A percentile compares a stretch with the other conserved stretches of the same genome.
phyloP scores from a whole-genome alignment of 352 stramenopile genomes.

The Globisporangium cederbergense region DNA sequence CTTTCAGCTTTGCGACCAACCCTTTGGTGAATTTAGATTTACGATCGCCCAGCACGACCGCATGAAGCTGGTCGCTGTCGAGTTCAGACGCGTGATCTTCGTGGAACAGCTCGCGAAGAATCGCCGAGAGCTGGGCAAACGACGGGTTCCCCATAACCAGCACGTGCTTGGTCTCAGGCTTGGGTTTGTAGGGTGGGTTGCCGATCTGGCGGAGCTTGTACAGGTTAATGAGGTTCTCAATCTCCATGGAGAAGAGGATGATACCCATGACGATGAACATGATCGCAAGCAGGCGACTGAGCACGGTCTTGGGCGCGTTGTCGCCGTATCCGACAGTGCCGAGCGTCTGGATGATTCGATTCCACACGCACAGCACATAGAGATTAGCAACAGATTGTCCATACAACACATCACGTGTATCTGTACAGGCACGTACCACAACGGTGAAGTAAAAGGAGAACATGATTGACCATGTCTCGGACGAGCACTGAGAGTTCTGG shows the following conservation, averaged over 20 bases:
- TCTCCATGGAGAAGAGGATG: conserved; percentile 87
- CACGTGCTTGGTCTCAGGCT: conserved; percentile 64
- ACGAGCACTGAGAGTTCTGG: conserved; percentile 38
- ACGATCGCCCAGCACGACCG: conserved; percentile 65
- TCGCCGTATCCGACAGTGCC: conserved; percentile 87
- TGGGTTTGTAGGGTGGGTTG: conserved; percentile 72
- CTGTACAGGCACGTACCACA: conserved; percentile 41
- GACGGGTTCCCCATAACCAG: conserved; percentile 84
- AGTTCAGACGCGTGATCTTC: conserved; percentile 61
- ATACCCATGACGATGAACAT: conserved; percentile 89
- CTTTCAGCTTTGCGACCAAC: conserved; percentile 68
- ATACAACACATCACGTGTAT: neutral
- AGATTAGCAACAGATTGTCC: neutral
- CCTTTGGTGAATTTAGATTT: conserved; percentile 72
- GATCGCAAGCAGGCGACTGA: conserved; percentile 80
- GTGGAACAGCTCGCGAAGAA: conserved; percentile 86
- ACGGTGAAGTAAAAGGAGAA: conserved; percentile 89
- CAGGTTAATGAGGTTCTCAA: conserved; percentile 84
- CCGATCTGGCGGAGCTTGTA: conserved; percentile 80
- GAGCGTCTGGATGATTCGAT: conserved; percentile 46
- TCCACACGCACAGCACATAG: neutral
- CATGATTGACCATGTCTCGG: conserved; percentile 85
- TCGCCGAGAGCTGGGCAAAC: conserved; percentile 77
- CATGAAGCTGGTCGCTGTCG: conserved; percentile 50
- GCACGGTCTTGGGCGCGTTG: conserved; percentile 76